Base-by-base conservation (phyloP, 768 basidiomycete species). In the Amanita pallidorosea region DNA sequence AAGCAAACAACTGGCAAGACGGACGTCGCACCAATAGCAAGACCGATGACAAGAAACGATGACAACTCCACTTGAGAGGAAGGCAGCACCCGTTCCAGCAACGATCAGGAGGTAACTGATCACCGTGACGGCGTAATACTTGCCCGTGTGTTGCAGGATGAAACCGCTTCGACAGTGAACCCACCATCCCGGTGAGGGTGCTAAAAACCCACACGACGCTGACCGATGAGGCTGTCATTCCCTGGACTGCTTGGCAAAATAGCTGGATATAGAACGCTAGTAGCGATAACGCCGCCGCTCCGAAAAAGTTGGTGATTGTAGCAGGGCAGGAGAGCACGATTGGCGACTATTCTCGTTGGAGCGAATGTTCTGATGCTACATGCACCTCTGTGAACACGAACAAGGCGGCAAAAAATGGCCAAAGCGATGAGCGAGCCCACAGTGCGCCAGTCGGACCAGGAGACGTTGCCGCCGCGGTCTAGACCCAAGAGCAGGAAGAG, bases 261-360 rank as follows among this genome's bases (percentile, higher is more conserved):
- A 83, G 62, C 4, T 80, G 67, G 4, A 79, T 56, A 45, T 79
- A 71, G 66, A 79, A 84, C 7, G 80, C 49, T 56, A 73, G 61
- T 34, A 70, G 61, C 51, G 79, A 68, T 2, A 57, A 63, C 4
- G 73, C 61, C 0, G 70, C 77, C 12, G 76, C 66, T 2, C 69
- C 69, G 57, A 81, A 81, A 58, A 82, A 72, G 63, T 83, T 81
- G 59, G 72, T 70, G 15, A 79, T 58, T n/a, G 60, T 81, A 83
- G 42, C 70, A 69, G 7, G 76, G 76, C 27, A 80, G 65, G 18
- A 82, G 68, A 13, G 73, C 63, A 2, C 63, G 66, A 57, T 75
- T 71, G 49, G 69, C 61, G 38, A 80, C 70, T 58, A 84, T 80
- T 22, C 73, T 66, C 50, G 65, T 67, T 0, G 82, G 81, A 0